Evolutionary conservation across 164 flowering plant genomes (phyloP).

Genomic region (Macadamia integrifolia): DNA sequence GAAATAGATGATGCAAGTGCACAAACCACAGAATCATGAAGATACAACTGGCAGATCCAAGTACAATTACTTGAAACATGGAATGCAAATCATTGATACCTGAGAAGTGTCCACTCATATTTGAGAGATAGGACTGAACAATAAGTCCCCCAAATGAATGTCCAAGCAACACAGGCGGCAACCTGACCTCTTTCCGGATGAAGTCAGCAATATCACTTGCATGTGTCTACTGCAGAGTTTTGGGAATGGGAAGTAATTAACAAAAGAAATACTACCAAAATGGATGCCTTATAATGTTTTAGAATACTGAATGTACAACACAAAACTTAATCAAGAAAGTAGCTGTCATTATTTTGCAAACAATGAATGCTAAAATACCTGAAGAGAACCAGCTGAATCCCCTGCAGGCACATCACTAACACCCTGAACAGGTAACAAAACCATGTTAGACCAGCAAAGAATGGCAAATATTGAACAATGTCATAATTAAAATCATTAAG

Average conservation of each 20-base stretch:
- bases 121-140: slow-evolving; percentile 66
- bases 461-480: neutral
- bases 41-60: neutral
- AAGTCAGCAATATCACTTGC: slow-evolving; percentile 77
- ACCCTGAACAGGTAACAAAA: slow-evolving; percentile 45
- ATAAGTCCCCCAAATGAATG: slow-evolving; percentile 96
- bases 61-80: neutral
- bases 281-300: no score
- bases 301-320: no score
- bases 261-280: neutral
- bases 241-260: slow-evolving; percentile 14
- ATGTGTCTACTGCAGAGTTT: slow-evolving; percentile 80
- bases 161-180: slow-evolving; percentile 72
- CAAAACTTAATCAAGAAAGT: no score
- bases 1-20: neutral
- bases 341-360: neutral
- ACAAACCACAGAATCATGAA: neutral
- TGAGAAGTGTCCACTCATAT: slow-evolving; percentile 20
- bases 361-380: slow-evolving; percentile 37
- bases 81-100: slow-evolving; percentile 21
- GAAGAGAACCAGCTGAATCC: slow-evolving; percentile 72
- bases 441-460: slow-evolving; percentile 5
- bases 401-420: slow-evolving; percentile 78
- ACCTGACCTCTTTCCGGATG: slow-evolving; percentile 41
- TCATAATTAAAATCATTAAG: neutral